Evolutionary conservation across 768 basidiomycete genomes (phyloP).

Genomic region (Tubosaeta sp.): DNA sequence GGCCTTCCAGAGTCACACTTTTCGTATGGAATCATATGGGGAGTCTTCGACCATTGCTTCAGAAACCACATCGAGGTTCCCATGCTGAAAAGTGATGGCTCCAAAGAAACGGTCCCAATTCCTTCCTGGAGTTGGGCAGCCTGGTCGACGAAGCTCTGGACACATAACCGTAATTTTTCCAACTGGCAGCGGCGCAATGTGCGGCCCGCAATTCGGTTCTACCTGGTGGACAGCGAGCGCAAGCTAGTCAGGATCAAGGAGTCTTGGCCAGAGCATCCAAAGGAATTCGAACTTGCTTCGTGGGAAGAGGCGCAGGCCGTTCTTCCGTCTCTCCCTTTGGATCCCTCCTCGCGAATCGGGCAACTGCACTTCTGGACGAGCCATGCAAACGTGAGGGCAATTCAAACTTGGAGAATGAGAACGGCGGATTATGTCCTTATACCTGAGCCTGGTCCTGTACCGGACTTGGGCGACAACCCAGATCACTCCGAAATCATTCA

Average conservation of each 20-base stretch:
- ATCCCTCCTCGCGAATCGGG: neutral
- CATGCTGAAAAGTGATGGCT: constrained; percentile 3
- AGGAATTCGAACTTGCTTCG: neutral
- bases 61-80: constrained; percentile 2
- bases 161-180: neutral
- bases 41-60: neutral
- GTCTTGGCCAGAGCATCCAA: neutral
- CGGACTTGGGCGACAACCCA: neutral
- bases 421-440: neutral
- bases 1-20: constrained; percentile 14
- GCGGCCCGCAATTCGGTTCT: constrained; percentile 4
- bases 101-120: constrained; percentile 1
- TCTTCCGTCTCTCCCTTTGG: neutral
- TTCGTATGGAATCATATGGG: constrained; percentile 13
- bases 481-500: neutral
- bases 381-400: neutral
- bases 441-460: neutral
- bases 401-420: neutral
- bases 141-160: constrained; percentile 1
- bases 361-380: constrained; percentile 16
- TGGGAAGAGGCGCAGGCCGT: neutral
- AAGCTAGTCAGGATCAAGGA: neutral
- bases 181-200: neutral
- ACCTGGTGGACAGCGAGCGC: constrained; percentile 3
- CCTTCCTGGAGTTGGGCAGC: constrained; percentile 21